Base-by-base conservation (phyloP, 352 stramenopile species). In the Phytophthora hibernalis region DNA sequence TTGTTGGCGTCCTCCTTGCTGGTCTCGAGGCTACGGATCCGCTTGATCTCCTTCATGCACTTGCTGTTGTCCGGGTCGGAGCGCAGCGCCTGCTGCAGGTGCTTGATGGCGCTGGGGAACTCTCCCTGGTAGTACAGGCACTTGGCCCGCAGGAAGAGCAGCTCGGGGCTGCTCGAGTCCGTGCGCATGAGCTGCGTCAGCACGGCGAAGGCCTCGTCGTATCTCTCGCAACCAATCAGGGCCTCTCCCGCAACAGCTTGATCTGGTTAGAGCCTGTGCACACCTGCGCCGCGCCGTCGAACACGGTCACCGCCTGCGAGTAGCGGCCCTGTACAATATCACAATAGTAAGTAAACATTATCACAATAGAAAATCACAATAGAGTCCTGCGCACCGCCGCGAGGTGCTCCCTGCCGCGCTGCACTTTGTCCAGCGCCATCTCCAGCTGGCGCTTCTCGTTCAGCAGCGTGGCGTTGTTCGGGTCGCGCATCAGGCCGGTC, bases 101-200 rank as follows among this genome's bases (percentile, higher is more conserved):
- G 95, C 64, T 97, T 97, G 62, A 98, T 93, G 56, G 92, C 90
- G 74, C 90, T 96, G 6, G 94, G 78, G 61, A 98, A 92, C 68
- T 98, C 93, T 40, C 95, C 95, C 76, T 97, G 92, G 65, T 83
- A 93, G 68, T 98, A 98, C 51, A 98, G 73, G 65, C 90, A 97
- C 24, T 83, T 78, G 12, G 92, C 93, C 33, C 91, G 87, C 51
- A 96, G 57, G 57, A 90, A 95, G 16, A 98, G 70, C 53, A 98
- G 70, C 48, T 96, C 87, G 2, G 85, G 80, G 44, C 82, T 91
- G 71, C 80, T 89, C 45, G 87, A 88, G 69, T 95, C 81, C 47
- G 85, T 92, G 51, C 86, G 85, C 85, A 95, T 94, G 24, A 96
- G 72, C 70, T 94, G 83, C 59, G 89, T 94, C 18, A 93, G 65